Evolutionary conservation across 2,329 filamentous ascomycete species (phyloP).

Genomic region (Dactylellina leptospora): DNA sequence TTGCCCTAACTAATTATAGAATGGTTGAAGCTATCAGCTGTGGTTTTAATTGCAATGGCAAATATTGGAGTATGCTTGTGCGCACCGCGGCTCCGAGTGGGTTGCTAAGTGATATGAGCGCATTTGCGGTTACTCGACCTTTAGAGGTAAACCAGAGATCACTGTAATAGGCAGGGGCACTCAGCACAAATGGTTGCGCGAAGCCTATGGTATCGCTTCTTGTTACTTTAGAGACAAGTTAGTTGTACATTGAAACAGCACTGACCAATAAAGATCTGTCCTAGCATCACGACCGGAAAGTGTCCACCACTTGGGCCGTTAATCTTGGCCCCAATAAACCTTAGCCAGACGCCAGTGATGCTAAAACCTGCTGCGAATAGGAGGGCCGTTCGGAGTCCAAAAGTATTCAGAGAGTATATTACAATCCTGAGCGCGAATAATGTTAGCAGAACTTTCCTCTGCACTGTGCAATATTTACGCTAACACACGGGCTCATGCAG

Average conservation of each 20-base stretch:
- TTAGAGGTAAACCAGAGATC: conserved; percentile 91
- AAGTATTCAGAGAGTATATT: conserved; percentile 78
- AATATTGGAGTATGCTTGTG: neutral
- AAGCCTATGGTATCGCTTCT: too few species aligned
- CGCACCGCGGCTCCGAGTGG: conserved; percentile 82
- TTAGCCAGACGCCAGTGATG: conserved; percentile 88
- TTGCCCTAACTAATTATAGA: conserved; percentile 67
- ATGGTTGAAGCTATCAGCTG: neutral
- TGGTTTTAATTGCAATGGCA: neutral
- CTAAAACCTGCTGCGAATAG: conserved; percentile 76
- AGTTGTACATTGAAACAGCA: too few species aligned
- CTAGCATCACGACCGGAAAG: conserved; percentile 84
- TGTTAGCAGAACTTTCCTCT: conserved; percentile 40
- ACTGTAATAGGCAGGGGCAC: conserved; percentile 87
- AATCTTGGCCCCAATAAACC: conserved; percentile 72
- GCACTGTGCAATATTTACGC: too few species aligned
- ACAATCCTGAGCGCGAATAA: conserved; percentile 61
- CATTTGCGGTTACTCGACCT: conserved; percentile 86
- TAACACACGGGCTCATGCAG: conserved; percentile 71
- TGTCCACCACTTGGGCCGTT: conserved; percentile 66
- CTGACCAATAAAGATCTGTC: conserved; percentile 77
- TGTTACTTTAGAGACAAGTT: too few species aligned
- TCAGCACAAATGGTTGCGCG: conserved; percentile 89
- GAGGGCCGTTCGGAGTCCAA: conserved; percentile 80
- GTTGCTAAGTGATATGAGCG: conserved; percentile 83